Evolutionary conservation across 352 stramenopile genomes (phyloP).

Genomic region (Globisporangium paroecandrum): DNA sequence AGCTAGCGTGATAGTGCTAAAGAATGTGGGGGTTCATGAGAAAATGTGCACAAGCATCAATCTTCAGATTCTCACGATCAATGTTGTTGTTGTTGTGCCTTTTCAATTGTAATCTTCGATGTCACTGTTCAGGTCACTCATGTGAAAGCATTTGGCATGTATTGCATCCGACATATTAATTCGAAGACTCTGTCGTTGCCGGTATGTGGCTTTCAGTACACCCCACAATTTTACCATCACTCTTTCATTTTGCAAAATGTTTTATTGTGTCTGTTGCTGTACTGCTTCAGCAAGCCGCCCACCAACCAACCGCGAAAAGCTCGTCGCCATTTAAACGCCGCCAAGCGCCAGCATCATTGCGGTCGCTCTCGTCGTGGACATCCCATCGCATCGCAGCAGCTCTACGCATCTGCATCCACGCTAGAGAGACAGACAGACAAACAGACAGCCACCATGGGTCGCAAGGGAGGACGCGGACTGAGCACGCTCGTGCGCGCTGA

Average conservation of each 20-base stretch:
- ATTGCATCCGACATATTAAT: conserved; percentile 2
- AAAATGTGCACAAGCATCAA: no score
- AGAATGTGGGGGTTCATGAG: no score
- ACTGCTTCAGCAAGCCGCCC: conserved; percentile 6
- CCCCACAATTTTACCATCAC: neutral
- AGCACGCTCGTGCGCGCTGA: conserved; percentile 67
- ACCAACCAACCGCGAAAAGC: conserved; percentile 20
- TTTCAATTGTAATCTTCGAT: no score
- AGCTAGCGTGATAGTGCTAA: no score
- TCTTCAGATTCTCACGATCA: no score
- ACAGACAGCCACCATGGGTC: conserved; percentile 29
- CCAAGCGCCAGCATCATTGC: conserved; percentile 8
- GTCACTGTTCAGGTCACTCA: conserved; percentile 4
- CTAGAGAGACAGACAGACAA: neutral
- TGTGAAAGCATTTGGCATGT: neutral
- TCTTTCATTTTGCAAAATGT: neutral
- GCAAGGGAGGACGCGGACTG: conserved; percentile 36
- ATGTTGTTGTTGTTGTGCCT: no score
- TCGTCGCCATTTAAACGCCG: conserved; percentile 12
- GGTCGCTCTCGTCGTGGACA: conserved; percentile 1
- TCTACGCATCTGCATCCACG: conserved; percentile 5
- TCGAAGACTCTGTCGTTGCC: neutral
- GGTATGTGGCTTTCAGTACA: neutral
- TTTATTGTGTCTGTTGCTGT: conserved; percentile 28
- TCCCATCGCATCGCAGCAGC: neutral